Base-by-base conservation (phyloP, 176 grass and related monocot genomes). In the Thinopyrum elongatum region DNA sequence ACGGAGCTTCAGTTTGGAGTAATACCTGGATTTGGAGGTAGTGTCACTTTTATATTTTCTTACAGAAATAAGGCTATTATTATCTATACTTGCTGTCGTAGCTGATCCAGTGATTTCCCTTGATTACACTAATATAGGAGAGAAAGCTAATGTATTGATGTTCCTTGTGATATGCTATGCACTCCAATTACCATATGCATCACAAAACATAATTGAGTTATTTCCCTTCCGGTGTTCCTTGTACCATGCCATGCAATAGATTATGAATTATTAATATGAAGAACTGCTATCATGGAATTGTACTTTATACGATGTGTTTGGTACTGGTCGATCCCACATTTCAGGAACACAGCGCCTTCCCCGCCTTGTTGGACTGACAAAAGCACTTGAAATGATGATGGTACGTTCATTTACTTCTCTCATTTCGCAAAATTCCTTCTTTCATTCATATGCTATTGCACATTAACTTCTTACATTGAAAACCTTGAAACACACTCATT, bases 1-100 rank as follows among this genome's bases (percentile, higher is more conserved):
- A 91, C 93, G 13, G 96, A 98, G 71, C 91, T 98, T 85, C 92
- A 90, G 53, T 84, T 95, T 72, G 96, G 93, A 88, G 10, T 98
- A 22, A 94, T 98, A 58, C 92, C 96, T 22, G 96, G 84, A 77
- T 93, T 95, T 87, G 96, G 96, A 92, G 96, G 96, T 98, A 92
- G 31, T 81, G 14, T 83, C 41, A 47, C 72, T 80, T 76, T 7
- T 39, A 65, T 36, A 17, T 7, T 39, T 8, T 66, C 26, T 35
- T 74, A 8, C 55, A 47, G 3, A 44, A 42, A 47, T 39, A 46
- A 74, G 22, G 70, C 49, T 70, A 70, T 27, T 27, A 29, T 9
- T 77, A 70, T 35, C 44, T 36, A 12, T 25, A 23, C 53, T 76
- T 85, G 9, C 14, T 80, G 59, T 17, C 68, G 19, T 26, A 41